phyloP scores from a whole-genome alignment of 139 green algal genomes.

The Chlamydomonas sphaeroides region DNA sequence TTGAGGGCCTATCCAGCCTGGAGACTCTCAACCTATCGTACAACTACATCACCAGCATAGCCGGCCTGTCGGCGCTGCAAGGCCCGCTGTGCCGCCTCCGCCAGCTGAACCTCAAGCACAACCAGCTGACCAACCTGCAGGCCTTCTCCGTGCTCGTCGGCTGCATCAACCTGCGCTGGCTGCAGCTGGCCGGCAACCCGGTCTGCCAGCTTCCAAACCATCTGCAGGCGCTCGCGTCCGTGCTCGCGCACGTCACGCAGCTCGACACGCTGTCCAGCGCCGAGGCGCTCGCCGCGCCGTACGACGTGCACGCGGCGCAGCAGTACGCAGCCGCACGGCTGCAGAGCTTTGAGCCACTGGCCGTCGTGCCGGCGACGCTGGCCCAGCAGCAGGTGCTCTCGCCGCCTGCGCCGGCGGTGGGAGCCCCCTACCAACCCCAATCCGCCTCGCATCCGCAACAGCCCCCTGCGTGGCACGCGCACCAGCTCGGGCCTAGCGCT shows the following conservation, averaged over 20 bases:
- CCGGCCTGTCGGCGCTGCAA: constrained; percentile 47
- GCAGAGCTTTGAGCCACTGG: constrained; percentile 53
- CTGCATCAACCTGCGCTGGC: constrained; percentile 58
- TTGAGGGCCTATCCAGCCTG: constrained; percentile 61
- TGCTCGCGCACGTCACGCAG: constrained; percentile 67
- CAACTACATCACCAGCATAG: constrained; percentile 68
- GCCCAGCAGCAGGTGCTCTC: constrained; percentile 22
- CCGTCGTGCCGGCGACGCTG: neutral
- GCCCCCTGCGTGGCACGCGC: too few relatives aligned
- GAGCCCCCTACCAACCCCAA: too few relatives aligned
- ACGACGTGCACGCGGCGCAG: constrained; percentile 44
- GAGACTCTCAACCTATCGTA: constrained; percentile 68
- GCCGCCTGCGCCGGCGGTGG: too few relatives aligned
- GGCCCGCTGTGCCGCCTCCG: constrained; percentile 48
- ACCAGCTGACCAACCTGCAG: constrained; percentile 64
- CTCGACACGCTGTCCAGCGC: constrained; percentile 55
- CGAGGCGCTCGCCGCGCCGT: constrained; percentile 31
- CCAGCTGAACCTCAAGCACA: constrained; percentile 70
- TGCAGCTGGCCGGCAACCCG: constrained; percentile 72
- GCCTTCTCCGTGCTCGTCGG: constrained; percentile 67
- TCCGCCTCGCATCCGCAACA: too few relatives aligned
- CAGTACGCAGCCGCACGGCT: constrained; percentile 50
- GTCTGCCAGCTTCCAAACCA: constrained; percentile 54
- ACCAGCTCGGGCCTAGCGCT: too few relatives aligned
- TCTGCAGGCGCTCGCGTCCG: constrained; percentile 48